Evolutionary conservation across 106 monocot species (phyloP), one percentile per base, ranked within the genome.

Genomic region (Acorus gramineus): DNA sequence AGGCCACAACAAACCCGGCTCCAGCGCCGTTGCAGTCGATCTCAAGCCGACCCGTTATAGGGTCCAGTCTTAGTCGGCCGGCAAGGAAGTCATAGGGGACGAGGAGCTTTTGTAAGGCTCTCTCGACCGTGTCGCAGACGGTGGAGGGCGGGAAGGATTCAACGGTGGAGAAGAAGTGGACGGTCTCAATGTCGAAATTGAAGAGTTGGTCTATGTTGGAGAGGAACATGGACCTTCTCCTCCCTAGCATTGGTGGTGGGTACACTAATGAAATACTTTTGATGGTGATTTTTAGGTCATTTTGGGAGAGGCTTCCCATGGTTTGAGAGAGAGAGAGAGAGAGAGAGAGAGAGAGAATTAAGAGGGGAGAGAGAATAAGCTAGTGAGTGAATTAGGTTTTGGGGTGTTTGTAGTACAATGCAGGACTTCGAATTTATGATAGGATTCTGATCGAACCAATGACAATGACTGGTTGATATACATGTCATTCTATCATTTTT

Each of bases 121-220:
- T 57, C 47, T 56, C 51, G 3, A 75, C 46, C 60, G 42, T 81
- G 59, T 73, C 65, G 11, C 11, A 62, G 4, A 76, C 66, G 3
- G 9, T 4, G 12, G 65, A 56, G 0, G 53, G 7, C 2, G 76
- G 46, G 62, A 69, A 76, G 12, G 62, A 54, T 6, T 57, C 56
- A 2, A 46, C 67, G 4, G 72, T 66, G 4, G 47, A 28, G 81
- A 86, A 86, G 76, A 86, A 86, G 53, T 75, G 70, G 51, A 86
- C 66, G 3, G 82, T 72, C 4, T 76, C 72, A 7, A 86, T 76
- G 42, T 59, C 50, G 72, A 86, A 82, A 63, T 81, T 76, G 43
- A 86, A 73, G 42, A 76, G 57, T 55, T 82, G 80, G 76, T 86
- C 85, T 28, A 86, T 82, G 85, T 82, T 82, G 10, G 85, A 73